Percentiles rank a stretch among this genome's conserved stretches.
phyloP scores from a whole-genome alignment of 1,284 basidiomycete species.

The Ganoderma boninense region DNA sequence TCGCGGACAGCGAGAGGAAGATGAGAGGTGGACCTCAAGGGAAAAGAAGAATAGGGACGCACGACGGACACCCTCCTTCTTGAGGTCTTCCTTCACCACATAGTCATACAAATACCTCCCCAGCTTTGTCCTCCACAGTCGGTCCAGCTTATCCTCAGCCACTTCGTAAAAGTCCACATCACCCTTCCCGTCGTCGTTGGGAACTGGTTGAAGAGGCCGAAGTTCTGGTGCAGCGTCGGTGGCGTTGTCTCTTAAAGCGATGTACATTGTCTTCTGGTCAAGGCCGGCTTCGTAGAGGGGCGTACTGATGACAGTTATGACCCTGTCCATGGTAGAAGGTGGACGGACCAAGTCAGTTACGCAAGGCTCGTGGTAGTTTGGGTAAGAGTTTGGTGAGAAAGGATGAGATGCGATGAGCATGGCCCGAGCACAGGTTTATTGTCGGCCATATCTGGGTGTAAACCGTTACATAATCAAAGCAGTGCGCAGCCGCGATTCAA shows the following conservation, averaged over 20 bases:
- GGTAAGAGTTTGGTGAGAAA: neutral
- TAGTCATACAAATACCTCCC: slow-evolving; percentile 33
- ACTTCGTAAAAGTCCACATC: slow-evolving; percentile 33
- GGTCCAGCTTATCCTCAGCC: slow-evolving; percentile 16
- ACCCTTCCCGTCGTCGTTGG: slow-evolving; percentile 27
- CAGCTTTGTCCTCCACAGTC: slow-evolving; percentile 34
- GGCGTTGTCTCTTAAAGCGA: slow-evolving; percentile 13
- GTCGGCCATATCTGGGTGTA: neutral
- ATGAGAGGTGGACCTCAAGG: neutral
- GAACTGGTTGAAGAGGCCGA: slow-evolving; percentile 10
- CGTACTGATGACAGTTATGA: slow-evolving; percentile 18
- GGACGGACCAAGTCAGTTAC: neutral
- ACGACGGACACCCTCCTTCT: slow-evolving; percentile 23
- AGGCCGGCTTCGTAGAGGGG: slow-evolving; percentile 26
- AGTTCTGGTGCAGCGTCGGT: slow-evolving; percentile 29
- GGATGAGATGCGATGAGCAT: too few relatives aligned
- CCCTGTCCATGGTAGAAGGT: slow-evolving; percentile 13
- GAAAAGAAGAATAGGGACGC: slow-evolving; percentile 11
- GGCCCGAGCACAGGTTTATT: neutral
- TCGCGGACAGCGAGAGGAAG: neutral
- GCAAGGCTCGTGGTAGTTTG: neutral
- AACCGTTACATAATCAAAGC: neutral
- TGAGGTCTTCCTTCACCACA: slow-evolving; percentile 33
- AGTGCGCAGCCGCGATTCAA: neutral
- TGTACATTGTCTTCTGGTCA: slow-evolving; percentile 22